Conservation (phyloP, 176 grass and related monocot species). For the Rhynchospora pubera region DNA sequence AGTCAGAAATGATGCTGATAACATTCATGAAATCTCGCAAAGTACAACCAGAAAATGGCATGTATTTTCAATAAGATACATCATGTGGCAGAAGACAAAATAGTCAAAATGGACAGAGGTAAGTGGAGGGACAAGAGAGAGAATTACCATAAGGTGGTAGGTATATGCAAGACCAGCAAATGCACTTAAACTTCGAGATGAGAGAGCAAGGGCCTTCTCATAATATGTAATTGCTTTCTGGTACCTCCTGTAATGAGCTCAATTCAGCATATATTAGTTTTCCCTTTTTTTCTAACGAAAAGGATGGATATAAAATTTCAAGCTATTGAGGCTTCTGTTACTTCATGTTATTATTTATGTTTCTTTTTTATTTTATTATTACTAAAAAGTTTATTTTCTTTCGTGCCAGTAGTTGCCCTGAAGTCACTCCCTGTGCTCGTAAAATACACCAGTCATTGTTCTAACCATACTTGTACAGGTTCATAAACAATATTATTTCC, state of each 20-base stretch:
- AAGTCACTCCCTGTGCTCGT: background rate
- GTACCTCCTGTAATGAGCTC: conserved; percentile 67
- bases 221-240: conserved; percentile 72
- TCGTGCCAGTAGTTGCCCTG: background rate
- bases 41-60: background rate
- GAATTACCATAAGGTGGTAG: conserved; percentile 81
- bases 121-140: conserved; percentile 4
- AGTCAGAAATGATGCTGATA: background rate
- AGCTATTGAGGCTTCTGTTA: background rate
- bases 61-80: background rate
- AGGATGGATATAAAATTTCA: background rate
- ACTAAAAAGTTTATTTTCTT: background rate
- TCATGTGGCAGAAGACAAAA: background rate
- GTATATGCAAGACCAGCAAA: conserved; percentile 89
- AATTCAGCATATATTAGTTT: background rate
- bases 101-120: background rate
- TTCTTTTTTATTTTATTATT: background rate
- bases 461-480: background rate
- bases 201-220: conserved; percentile 86
- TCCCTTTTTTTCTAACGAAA: background rate
- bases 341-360: background rate
- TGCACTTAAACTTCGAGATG: conserved; percentile 74
- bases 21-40: background rate
- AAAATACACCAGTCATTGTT: background rate
- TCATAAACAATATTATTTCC: background rate